Evolutionary conservation across 2,329 filamentous ascomycete species (phyloP), one percentile per base, ranked within the genome.

Genomic region (Pseudocercospora fuligena): DNA sequence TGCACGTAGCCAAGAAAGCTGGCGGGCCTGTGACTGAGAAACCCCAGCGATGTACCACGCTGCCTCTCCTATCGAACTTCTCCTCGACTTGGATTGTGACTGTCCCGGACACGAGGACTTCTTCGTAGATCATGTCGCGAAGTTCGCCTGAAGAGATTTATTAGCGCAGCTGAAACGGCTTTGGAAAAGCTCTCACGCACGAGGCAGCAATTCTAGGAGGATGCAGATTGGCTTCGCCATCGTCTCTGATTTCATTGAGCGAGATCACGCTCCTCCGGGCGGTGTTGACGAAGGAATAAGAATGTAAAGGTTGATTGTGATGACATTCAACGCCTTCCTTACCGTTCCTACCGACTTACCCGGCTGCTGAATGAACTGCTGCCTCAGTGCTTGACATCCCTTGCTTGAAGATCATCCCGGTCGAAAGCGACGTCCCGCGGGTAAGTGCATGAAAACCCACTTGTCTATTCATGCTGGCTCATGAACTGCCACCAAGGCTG

Each of bases 181-280:
- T 12, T 14, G 4, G 11, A 19, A 16, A 7, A 16, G 25, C 6
- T 49, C 16, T 25, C 21, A 60, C 65, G 60, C 36, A 66, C 66
- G 62, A 46, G 66, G 66, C 16, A 67, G 59, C 33, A 36, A 27
- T 43, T 67, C 53, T 12, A 67, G 63, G 12, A 67, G 21, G 9
- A 53, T 64, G 53, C 66, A 67, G 9, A 53, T 65, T 14, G 63
- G 5, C 43, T 49, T 61, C 49, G 54, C 53, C 19, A 31, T 60
- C 57, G 23, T 40, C 25, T 21, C 36, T 56, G 54, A 16, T 8
- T 27, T n/a, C 2, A 12, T 16, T 27, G 36, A 25, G 56, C 9
- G 14, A n/a, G 40, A 43, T 43, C 16, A 19, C 40, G 40, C 40
- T n/a, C 16, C n/a, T 43, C 9, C 40, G n/a, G 40, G 16, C n/a